Conservation (phyloP, 129 eudicot genomes). For the Silybum marianum region DNA sequence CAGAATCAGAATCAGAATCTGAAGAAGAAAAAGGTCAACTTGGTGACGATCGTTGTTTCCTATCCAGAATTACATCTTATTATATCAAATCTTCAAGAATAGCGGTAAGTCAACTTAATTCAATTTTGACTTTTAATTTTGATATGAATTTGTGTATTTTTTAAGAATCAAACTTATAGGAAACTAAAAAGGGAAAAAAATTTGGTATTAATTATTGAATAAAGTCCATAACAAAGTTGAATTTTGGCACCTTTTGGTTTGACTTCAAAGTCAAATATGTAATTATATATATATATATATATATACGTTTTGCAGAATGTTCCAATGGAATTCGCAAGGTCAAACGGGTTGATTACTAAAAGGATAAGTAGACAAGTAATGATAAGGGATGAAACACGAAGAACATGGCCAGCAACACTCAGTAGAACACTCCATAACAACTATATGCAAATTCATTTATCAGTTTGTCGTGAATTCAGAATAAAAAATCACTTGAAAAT, state of each 20-base stretch:
- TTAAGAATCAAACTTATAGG: too few species aligned
- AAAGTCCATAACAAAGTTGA: too few species aligned
- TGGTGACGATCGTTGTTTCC: slow-evolving; percentile 13
- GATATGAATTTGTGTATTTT: not conserved
- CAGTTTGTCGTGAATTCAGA: not conserved
- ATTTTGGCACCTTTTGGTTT: not conserved
- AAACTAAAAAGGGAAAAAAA: not conserved
- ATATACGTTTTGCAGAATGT: slow-evolving; percentile 18
- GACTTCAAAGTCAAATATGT: not conserved
- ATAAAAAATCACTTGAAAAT: slow-evolving; percentile 6
- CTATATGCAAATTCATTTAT: not conserved
- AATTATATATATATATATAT: too few species aligned
- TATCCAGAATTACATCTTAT: slow-evolving; percentile 7
- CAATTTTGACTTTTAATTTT: not conserved
- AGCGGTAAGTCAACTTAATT: slow-evolving; percentile 11
- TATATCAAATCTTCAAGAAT: not conserved
- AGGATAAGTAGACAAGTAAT: not conserved
- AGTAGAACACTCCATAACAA: too few species aligned
- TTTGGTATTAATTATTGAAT: not conserved
- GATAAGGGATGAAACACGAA: slow-evolving; percentile 22
- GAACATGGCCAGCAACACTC: slow-evolving; percentile 25
- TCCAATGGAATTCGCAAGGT: slow-evolving; percentile 29
- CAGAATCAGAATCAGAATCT: not conserved
- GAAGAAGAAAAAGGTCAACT: not conserved
- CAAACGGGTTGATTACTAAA: slow-evolving; percentile 19